A percentile compares a stretch with the other conserved stretches of the same genome.
Conservation (phyloP, 495 filamentous ascomycete species). For the Penicillium paxilli region DNA sequence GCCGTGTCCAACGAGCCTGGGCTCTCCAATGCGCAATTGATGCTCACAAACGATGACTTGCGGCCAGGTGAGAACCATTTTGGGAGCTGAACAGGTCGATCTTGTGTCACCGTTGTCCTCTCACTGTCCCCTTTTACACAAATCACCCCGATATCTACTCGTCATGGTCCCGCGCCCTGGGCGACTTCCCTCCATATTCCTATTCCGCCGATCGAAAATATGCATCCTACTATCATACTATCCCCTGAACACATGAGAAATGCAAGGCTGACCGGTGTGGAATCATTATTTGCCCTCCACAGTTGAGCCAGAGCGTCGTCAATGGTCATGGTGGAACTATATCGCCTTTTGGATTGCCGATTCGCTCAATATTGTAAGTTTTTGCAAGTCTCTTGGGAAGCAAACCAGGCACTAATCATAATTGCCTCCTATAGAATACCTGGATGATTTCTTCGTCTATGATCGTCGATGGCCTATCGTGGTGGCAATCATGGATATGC, state of each 20-base stretch:
- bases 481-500: constrained; percentile 96
- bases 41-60: constrained; percentile 89
- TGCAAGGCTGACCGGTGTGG: constrained; percentile 18
- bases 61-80: constrained; percentile 63
- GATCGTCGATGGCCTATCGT: constrained; percentile 77
- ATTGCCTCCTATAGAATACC: constrained; percentile 61
- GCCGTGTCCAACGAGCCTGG: constrained; percentile 76
- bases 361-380: constrained; percentile 82
- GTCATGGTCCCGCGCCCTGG: neutral
- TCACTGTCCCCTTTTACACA: neutral
- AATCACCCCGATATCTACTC: neutral
- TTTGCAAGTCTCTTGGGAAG: neutral
- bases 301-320: constrained; percentile 79
- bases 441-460: constrained; percentile 94
- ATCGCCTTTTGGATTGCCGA: constrained; percentile 92
- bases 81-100: neutral
- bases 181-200: neutral
- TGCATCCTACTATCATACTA: too few relatives aligned
- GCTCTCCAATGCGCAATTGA: constrained; percentile 78
- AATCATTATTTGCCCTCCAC: constrained; percentile 6
- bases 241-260: too few relatives aligned
- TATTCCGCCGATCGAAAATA: too few relatives aligned
- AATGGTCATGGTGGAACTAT: constrained; percentile 90
- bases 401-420: neutral
- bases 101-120: neutral